phyloP scores from a whole-genome alignment of 2,329 filamentous ascomycete genomes.

The Alternaria ventricosa region DNA sequence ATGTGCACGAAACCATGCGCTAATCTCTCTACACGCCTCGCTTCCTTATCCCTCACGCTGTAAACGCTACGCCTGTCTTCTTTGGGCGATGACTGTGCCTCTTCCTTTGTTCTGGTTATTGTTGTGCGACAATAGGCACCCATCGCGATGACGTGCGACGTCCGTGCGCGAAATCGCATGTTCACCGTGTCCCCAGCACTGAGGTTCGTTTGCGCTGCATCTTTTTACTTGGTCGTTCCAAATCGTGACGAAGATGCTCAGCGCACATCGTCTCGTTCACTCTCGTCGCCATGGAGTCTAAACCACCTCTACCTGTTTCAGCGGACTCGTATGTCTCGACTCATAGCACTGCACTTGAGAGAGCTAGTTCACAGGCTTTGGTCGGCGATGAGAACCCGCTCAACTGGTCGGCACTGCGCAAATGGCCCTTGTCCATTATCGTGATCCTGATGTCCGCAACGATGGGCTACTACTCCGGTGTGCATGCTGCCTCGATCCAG shows the following conservation, averaged over 20 bases:
- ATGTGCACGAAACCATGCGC: neutral
- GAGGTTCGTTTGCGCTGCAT: neutral
- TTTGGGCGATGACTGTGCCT: neutral
- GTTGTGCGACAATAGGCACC: neutral
- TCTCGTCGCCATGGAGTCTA: neutral
- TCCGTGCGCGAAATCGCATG: neutral
- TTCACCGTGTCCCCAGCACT: neutral
- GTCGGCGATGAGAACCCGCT: neutral
- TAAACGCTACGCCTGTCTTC: neutral
- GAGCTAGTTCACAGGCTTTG: neutral
- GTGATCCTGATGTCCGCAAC: neutral
- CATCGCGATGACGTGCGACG: neutral
- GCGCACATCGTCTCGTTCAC: neutral
- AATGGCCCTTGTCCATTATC: neutral
- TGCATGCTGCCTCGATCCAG: neutral
- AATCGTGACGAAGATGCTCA: neutral
- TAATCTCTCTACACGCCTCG: neutral
- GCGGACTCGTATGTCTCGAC: neutral
- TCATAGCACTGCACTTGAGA: neutral
- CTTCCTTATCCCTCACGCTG: neutral
- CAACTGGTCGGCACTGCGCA: neutral
- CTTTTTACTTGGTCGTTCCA: neutral
- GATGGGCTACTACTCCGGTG: neutral
- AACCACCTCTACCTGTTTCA: neutral
- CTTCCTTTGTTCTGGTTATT: neutral